phyloP scores from a whole-genome alignment of 2,329 filamentous ascomycete species.

The Fusarium sp. region DNA sequence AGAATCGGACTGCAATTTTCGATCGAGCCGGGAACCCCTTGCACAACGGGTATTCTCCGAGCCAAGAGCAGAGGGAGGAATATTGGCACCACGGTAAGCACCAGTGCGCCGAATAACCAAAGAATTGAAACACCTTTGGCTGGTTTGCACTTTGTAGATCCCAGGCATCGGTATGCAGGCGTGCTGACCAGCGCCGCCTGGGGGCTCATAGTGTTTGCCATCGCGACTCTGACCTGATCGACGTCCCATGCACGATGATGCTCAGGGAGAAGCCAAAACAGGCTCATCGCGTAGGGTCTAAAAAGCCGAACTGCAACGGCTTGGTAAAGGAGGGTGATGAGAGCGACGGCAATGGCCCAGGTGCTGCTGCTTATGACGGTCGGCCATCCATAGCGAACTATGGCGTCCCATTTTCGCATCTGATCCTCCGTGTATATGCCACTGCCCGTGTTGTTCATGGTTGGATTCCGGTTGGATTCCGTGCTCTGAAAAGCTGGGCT shows the following conservation, averaged over 20 bases:
- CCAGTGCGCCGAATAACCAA: neutral
- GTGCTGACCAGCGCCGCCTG: neutral
- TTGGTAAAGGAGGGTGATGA: slow-evolving; percentile 12
- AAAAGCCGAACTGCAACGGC: slow-evolving; percentile 9
- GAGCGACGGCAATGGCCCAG: slow-evolving; percentile 7
- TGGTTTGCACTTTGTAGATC: neutral
- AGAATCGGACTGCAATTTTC: neutral
- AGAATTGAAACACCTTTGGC: neutral
- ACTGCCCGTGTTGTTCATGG: neutral
- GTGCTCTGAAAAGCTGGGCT: neutral
- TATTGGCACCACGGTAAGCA: neutral
- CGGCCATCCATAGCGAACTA: slow-evolving; percentile 4
- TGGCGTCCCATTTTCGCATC: slow-evolving; percentile 1
- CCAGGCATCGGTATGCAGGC: neutral
- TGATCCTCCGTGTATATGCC: neutral
- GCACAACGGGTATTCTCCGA: neutral
- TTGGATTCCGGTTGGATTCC: neutral
- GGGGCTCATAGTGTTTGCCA: neutral
- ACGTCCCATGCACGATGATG: slow-evolving; percentile 1
- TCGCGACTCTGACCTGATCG: slow-evolving; percentile 5
- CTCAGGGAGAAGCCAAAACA: slow-evolving; percentile 8
- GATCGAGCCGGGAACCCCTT: neutral
- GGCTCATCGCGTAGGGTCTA: slow-evolving; percentile 1
- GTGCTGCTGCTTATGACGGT: slow-evolving; percentile 9
- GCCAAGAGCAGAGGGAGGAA: neutral